Base-by-base conservation (phyloP, 225 moss, liverwort and hornwort genomes). In the Polytrichum commune region DNA sequence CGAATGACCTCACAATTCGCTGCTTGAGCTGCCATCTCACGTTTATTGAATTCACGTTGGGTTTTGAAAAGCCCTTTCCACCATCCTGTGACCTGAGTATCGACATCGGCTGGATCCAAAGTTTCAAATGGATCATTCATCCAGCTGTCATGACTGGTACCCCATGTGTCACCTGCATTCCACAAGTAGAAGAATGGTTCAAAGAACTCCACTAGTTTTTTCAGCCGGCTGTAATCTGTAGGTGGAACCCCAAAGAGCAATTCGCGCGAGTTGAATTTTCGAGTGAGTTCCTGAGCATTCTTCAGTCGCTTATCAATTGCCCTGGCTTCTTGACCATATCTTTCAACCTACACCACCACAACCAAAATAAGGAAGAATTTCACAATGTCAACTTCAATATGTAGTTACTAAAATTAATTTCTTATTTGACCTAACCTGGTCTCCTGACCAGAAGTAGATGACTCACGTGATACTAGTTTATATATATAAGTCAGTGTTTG, bases 251-350 rank as follows among this genome's bases (percentile, higher is more conserved):
- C 86, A 77, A 95, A 95, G 13, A 95, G 72, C 2, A 84, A 29
- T 67, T 95, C 93, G 63, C 90, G 76, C n/a, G 95, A 95, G 69
- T 95, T 90, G 66, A 93, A 95, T 56, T 88, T 82, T 2, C 81
- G 71, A 6, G 90, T 84, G 4, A 82, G 62, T 29, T 91, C 86
- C 71, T 82, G 65, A 18, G 93, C 93, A 58, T 84, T 93, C 20
- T 13, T 75, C 4, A 95, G 53, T 0, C 79, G 76, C 35, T 72
- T 78, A 64, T 85, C 83, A 18, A 93, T 76, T 54, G 79, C 80
- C 7, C 78, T 79, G n/a, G 93, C 90, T 65, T 95, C 86, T 28
- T n/a, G 73, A 1, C 90, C 83, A 60, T 90, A 89, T 53, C 53
- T 89, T 8, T 87, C 84, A 24, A 78, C 83, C 93, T 95, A 73